Conservation (phyloP, 192 early-diverging fungal genomes). For the Coemansia sp. region DNA sequence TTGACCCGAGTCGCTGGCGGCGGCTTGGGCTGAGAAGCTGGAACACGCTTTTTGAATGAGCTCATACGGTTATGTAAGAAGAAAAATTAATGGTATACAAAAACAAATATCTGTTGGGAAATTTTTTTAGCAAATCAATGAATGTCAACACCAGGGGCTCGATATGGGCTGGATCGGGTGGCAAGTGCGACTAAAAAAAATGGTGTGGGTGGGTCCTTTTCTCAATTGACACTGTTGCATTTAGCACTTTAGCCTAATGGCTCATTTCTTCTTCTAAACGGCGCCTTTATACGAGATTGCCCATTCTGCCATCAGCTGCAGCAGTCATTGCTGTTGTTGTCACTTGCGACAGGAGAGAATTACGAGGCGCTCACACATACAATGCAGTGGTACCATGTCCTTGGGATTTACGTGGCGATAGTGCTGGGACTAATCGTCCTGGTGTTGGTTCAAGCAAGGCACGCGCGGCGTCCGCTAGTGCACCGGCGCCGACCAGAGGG, state of each 20-base stretch:
- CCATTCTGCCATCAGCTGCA: not conserved
- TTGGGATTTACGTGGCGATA: conserved; percentile 41
- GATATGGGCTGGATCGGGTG: not conserved
- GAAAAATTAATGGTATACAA: not conserved
- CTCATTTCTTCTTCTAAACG: not conserved
- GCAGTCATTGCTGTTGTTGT: not conserved
- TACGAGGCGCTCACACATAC: not conserved
- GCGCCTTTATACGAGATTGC: not conserved
- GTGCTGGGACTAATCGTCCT: conserved; percentile 41
- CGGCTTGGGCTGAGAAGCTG: conserved; percentile 59
- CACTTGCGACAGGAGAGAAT: not conserved
- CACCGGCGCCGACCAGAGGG: conserved; percentile 20
- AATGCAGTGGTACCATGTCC: conserved; percentile 46
- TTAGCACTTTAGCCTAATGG: not conserved
- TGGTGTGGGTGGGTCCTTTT: not conserved
- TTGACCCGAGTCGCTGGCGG: conserved; percentile 73
- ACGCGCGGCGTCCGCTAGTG: not conserved
- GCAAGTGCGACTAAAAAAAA: no score
- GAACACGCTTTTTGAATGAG: conserved; percentile 57
- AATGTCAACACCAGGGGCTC: not conserved
- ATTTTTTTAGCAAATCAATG: not conserved
- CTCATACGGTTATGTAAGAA: conserved; percentile 15
- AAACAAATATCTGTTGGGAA: not conserved
- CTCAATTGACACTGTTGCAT: not conserved
- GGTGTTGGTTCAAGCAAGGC: conserved; percentile 29